Conservation (phyloP, 1,284 basidiomycete genomes). For the Puccinia novopanici region DNA sequence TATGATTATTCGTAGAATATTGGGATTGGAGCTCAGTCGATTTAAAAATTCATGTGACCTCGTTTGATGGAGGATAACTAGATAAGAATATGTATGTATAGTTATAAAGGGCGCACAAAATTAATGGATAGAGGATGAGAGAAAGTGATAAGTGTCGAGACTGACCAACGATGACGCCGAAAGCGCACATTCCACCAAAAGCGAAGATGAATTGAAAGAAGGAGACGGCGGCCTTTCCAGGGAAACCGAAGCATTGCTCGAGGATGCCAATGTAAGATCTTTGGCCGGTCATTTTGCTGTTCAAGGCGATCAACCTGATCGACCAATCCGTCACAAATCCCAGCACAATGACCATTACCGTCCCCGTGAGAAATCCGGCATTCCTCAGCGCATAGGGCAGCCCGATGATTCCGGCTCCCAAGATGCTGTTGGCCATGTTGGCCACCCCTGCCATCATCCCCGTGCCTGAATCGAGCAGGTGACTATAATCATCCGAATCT, state of each 20-base stretch:
- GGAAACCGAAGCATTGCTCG: constrained; percentile 87
- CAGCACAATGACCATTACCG: constrained; percentile 76
- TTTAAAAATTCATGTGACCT: background rate
- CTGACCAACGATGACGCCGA: constrained; percentile 73
- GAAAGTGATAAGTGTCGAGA: background rate
- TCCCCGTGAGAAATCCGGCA: constrained; percentile 86
- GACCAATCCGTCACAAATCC: constrained; percentile 95
- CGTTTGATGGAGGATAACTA: background rate
- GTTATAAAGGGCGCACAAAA: background rate
- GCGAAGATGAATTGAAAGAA: constrained; percentile 84
- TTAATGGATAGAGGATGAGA: constrained; percentile 20
- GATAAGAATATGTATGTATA: background rate
- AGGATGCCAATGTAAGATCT: constrained; percentile 92
- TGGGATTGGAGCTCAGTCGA: background rate
- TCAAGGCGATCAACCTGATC: constrained; percentile 86
- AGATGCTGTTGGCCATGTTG: constrained; percentile 81
- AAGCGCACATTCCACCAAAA: constrained; percentile 80
- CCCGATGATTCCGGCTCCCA: constrained; percentile 76
- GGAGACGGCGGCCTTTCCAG: constrained; percentile 85
- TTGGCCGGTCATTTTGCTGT: constrained; percentile 90
- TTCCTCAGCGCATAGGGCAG: constrained; percentile 88
- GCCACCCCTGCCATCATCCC: constrained; percentile 48
- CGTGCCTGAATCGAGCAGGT: constrained; percentile 33
- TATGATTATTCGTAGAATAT: constrained; percentile 63
- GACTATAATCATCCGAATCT: constrained; percentile 27